These are phyloP conservation scores for Neocatenulostroma microsporum DNA, from an alignment of 2,329 filamentous ascomycete species.

Conservation along the genomic window DNA sequence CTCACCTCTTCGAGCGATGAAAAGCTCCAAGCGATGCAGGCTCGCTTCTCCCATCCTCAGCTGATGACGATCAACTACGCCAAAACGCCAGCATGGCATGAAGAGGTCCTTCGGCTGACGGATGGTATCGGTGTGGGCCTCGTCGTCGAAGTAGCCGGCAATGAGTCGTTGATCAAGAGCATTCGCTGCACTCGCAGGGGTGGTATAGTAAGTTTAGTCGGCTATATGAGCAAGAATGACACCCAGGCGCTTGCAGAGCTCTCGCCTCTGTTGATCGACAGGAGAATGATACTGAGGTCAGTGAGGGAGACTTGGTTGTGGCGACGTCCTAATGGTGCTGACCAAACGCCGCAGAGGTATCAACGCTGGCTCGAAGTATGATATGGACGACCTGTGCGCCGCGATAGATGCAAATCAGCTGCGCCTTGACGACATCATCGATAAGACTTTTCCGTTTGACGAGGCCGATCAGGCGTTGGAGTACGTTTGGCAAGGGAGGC, in stretches of 20 bases:
- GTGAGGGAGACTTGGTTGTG: too few species aligned
- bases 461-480: constrained; percentile 8
- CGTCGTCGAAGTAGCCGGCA: constrained; percentile 41
- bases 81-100: constrained; percentile 49
- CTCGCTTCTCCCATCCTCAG: constrained; percentile 43
- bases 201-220: constrained; percentile 10
- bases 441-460: constrained; percentile 5
- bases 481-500: constrained; percentile 15
- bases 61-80: constrained; percentile 52
- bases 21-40: constrained; percentile 45
- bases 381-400: constrained; percentile 9
- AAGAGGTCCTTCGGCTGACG: constrained; percentile 42
- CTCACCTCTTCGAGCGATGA: constrained; percentile 47
- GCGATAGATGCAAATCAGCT: constrained; percentile 6
- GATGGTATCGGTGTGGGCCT: constrained; percentile 34
- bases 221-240: constrained; percentile 31
- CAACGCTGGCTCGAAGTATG: constrained; percentile 8
- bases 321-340: too few species aligned
- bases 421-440: constrained; percentile 9
- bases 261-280: constrained; percentile 8
- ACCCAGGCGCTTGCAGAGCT: constrained; percentile 4
- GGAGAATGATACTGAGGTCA: constrained; percentile 9
- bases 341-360: constrained; percentile 10
- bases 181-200: constrained; percentile 27
- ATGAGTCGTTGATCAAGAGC: constrained; percentile 34